Conservation (phyloP, 352 stramenopile genomes). For the Globisporangium cystogenes region DNA sequence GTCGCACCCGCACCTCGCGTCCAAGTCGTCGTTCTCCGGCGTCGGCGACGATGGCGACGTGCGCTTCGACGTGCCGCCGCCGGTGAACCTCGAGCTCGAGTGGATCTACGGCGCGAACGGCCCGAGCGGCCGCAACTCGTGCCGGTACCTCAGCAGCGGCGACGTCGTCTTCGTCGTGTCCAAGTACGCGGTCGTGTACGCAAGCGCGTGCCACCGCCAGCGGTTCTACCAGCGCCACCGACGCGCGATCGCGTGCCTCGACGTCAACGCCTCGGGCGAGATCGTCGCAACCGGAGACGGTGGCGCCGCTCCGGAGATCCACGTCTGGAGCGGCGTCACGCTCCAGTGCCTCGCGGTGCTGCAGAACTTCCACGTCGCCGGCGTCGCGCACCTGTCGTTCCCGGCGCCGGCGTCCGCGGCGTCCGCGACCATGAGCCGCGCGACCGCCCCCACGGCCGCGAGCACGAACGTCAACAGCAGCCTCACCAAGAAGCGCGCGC, state of each 20-base stretch:
- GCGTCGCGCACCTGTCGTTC: conserved; percentile 50
- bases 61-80: conserved; percentile 30
- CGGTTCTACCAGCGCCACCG: conserved; percentile 68
- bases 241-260: conserved; percentile 53
- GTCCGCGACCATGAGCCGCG: conserved; percentile 29
- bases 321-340: conserved; percentile 60
- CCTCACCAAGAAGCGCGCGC: conserved; percentile 46
- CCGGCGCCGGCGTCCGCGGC: conserved; percentile 41
- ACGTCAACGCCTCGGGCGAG: conserved; percentile 46
- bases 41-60: neutral
- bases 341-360: conserved; percentile 69
- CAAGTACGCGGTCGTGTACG: conserved; percentile 75
- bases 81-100: conserved; percentile 61
- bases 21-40: conserved; percentile 1
- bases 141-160: conserved; percentile 39
- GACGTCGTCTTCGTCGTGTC: conserved; percentile 72
- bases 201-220: conserved; percentile 44
- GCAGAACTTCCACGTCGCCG: conserved; percentile 53
- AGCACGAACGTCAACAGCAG: conserved; percentile 30
- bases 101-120: conserved; percentile 74
- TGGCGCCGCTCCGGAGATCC: conserved; percentile 34
- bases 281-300: conserved; percentile 61
- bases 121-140: conserved; percentile 35
- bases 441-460: conserved; percentile 18
- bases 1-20: conserved; percentile 4